Base-by-base conservation (phyloP, 495 filamentous ascomycete species). In the Hypomontagnella submonticulosa region DNA sequence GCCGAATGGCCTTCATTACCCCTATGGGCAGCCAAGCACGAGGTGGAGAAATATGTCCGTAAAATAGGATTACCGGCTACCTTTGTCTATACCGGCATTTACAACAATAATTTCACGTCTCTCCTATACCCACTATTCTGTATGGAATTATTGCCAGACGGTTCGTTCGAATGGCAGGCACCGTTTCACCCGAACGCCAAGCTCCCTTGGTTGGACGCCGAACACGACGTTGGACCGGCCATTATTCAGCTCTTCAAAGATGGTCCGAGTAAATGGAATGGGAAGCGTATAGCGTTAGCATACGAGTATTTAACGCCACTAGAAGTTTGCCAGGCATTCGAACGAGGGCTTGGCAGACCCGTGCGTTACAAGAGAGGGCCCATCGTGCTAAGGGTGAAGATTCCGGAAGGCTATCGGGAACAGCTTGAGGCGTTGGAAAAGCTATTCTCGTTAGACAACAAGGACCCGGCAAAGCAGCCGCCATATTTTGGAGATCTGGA, bases 61-160 rank as follows among this genome's bases (percentile, higher is more conserved):
- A 87, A 92, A 73, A 84, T 96, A 43, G 90, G 87, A 2, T 79
- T 97, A 6, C 91, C 93, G 0, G 86, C 92, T 1, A 97, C 94
- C 6, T 97, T 97, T 66, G 87, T 97, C 63, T 98, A 97, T 74
- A 90, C 92, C 27, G 95, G 95, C 38, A 97, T 97, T 67, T 99
- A 98, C 81, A 97, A 97, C 79, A 98, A 99, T 76, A 99, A 99
- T 75, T 99, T 99, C 79, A 97, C 93, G 8, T 92, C 89, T 58
- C 83, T 97, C 20, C 90, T 89, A 0, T 97, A 96, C 74, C 95
- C 95, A 1, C 82, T 99, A 6, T 97, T 97, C 78, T 91, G 92
- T 75, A 96, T 96, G 90, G 91, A 96, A 71, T 77, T 95, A 20
- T 85, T 90, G 72, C 73, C 78, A 0, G 91, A 97, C 67, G 92